Base-by-base conservation (phyloP, 2,329 filamentous ascomycete species). In the Botrytis byssoidea region DNA sequence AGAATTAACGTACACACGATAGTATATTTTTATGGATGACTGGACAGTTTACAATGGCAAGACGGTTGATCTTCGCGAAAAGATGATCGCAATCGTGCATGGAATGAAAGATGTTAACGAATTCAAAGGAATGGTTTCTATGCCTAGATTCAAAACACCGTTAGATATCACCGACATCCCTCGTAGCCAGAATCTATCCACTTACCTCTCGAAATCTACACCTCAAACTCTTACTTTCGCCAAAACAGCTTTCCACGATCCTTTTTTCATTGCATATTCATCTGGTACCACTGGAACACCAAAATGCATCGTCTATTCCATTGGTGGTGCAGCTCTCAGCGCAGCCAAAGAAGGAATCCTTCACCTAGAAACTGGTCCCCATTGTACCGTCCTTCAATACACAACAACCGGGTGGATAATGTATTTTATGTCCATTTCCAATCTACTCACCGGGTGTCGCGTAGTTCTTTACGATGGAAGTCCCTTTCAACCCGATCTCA, bases 1-100 rank as follows among this genome's bases (percentile, higher is more conserved):
- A 55, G 14, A n/a, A 20, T 55, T 73, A 60, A 60, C 77, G 63
- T 2, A 4, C 12, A 5, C 8, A 18, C 3, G 18, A 57, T 55
- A 88, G 82, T 93, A 89, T 80, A 85, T 97, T n/a, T 96, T 97
- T 80, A 90, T 95, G 79, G 94, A 97, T 78, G 93, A 96, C 78
- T 89, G 86, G 55, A 88, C 93, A 0, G 83, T 95, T 4, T 97
- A 97, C 78, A 95, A 95, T 77, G 92, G 92, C 64, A 93, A 92
- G 81, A 88, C 85, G 0, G 85, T 92, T 37, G 92, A 96, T 78
- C 84, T 97, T 57, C 85, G 91, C 7, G 82, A 85, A 0, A 96
- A 96, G 83, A 95, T 97, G 83, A 5, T 55, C 10, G 25, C 25
- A 7, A 55, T 55, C 3, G 48, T 55, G 12, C 48, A n/a, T 55